phyloP scores from a whole-genome alignment of 1,139 yeast genomes.

The Candida sp. region DNA sequence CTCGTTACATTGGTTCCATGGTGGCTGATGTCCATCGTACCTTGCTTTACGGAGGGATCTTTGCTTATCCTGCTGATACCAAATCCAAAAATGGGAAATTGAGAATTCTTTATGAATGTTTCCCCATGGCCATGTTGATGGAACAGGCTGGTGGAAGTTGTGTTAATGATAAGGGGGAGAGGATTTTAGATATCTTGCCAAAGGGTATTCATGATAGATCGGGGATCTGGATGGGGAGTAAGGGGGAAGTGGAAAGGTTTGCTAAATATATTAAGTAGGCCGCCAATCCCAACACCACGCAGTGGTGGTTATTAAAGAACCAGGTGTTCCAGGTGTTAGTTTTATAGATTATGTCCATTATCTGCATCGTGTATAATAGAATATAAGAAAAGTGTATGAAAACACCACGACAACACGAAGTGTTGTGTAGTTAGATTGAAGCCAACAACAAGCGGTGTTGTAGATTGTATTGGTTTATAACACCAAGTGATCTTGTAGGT shows the following conservation, averaged over 20 bases:
- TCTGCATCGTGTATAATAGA: too few relatives aligned
- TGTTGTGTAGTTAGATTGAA: too few relatives aligned
- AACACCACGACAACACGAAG: too few relatives aligned
- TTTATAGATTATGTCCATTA: too few relatives aligned
- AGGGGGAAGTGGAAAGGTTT: constrained; percentile 74
- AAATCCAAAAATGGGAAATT: constrained; percentile 90
- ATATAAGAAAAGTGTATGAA: too few relatives aligned
- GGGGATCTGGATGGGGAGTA: constrained; percentile 95
- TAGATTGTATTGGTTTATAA: too few relatives aligned
- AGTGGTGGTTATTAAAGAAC: neutral
- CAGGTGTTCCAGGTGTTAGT: too few relatives aligned
- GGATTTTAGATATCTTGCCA: constrained; percentile 84
- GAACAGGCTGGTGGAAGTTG: constrained; percentile 98
- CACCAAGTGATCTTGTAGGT: too few relatives aligned
- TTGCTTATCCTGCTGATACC: constrained; percentile 91
- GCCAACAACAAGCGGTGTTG: too few relatives aligned
- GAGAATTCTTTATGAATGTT: constrained; percentile 90
- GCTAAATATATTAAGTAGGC: constrained; percentile 30
- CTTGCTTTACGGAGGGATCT: constrained; percentile 89
- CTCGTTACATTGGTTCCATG: constrained; percentile 97
- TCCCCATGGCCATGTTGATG: constrained; percentile 96
- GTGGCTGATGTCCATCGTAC: constrained; percentile 99
- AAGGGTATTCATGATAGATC: constrained; percentile 89
- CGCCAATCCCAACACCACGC: neutral
- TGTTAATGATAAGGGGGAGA: constrained; percentile 84